Percentiles rank a stretch among this genome's conserved stretches.
Evolutionary conservation across 495 filamentous ascomycete species (phyloP).

Genomic region (Xylaria palmicola): DNA sequence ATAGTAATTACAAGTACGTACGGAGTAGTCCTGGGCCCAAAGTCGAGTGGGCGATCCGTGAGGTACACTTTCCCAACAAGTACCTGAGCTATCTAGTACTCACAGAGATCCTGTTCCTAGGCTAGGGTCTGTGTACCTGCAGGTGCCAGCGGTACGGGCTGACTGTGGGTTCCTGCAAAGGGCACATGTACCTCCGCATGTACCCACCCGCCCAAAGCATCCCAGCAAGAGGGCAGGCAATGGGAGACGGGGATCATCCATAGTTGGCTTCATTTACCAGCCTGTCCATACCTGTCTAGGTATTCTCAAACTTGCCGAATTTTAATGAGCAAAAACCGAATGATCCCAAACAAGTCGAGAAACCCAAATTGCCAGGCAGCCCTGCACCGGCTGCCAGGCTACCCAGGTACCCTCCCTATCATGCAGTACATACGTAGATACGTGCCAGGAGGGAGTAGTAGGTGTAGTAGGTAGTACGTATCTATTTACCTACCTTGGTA

Average conservation of each 20-base stretch:
- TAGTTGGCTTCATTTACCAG: slow-evolving; percentile 16
- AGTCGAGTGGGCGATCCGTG: not conserved
- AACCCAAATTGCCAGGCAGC: slow-evolving; percentile 11
- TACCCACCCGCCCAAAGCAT: slow-evolving; percentile 15
- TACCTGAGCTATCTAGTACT: slow-evolving; percentile 1
- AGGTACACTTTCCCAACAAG: slow-evolving; percentile 4
- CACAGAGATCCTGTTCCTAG: slow-evolving; percentile 8
- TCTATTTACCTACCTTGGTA: too few relatives aligned
- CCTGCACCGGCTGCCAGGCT: not conserved
- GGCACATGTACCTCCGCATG: slow-evolving; percentile 13
- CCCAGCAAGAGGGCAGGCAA: not conserved
- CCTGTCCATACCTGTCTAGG: too few relatives aligned
- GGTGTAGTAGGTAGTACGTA: too few relatives aligned
- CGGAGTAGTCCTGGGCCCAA: not conserved
- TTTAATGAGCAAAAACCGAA: slow-evolving; percentile 12
- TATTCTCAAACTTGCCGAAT: slow-evolving; percentile 16
- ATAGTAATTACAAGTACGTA: too few relatives aligned
- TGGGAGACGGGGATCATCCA: not conserved
- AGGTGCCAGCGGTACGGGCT: slow-evolving; percentile 19
- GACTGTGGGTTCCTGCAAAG: slow-evolving; percentile 19
- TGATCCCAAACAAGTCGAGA: slow-evolving; percentile 2
- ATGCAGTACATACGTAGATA: not conserved
- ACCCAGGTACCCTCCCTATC: not conserved
- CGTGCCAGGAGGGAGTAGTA: too few relatives aligned
- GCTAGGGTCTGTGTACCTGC: slow-evolving; percentile 14